These are phyloP conservation scores for Suhomyces canberraensis DNA, from an alignment of 805 yeast genomes.

Conservation along the genomic window DNA sequence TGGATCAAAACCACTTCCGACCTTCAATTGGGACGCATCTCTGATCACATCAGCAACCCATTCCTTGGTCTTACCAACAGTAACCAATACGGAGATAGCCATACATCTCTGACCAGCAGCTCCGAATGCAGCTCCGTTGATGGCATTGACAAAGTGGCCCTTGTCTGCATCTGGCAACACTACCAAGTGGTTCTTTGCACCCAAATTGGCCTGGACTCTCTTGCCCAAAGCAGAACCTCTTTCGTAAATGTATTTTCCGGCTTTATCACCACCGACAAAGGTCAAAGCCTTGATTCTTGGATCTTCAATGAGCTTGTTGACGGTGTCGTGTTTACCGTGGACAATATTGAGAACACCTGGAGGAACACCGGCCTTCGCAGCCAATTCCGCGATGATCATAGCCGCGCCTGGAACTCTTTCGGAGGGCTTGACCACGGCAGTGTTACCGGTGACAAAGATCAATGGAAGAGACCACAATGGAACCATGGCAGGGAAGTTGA, in stretches of 20 bases:
- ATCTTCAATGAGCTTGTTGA: conserved; percentile 65
- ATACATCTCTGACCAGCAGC: conserved; percentile 86
- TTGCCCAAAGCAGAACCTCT: conserved; percentile 66
- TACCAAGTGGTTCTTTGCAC: conserved; percentile 76
- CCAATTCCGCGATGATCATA: conserved; percentile 67
- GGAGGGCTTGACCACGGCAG: conserved; percentile 57
- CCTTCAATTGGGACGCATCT: conserved; percentile 54
- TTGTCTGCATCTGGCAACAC: conserved; percentile 72
- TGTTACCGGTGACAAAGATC: conserved; percentile 67
- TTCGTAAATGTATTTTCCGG: conserved; percentile 70
- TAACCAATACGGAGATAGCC: conserved; percentile 71
- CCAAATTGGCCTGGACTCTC: conserved; percentile 74
- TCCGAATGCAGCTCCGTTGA: conserved; percentile 75
- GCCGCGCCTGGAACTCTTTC: conserved; percentile 85
- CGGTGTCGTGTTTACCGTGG: conserved; percentile 73
- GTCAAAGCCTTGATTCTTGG: conserved; percentile 75
- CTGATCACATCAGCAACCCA: conserved; percentile 61
- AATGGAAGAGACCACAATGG: conserved; percentile 67
- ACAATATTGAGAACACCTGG: conserved; percentile 69
- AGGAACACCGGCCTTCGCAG: conserved; percentile 71
- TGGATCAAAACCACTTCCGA: conserved; percentile 64
- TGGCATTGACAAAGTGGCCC: conserved; percentile 57
- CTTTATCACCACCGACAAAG: conserved; percentile 76
- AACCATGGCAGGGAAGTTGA: conserved; percentile 85
- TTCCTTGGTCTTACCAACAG: conserved; percentile 63